Percentiles rank a stretch among this genome's conserved stretches.
Evolutionary conservation across 495 filamentous ascomycete genomes (phyloP).

Genomic region (Aspergillus incahuasiensis): DNA sequence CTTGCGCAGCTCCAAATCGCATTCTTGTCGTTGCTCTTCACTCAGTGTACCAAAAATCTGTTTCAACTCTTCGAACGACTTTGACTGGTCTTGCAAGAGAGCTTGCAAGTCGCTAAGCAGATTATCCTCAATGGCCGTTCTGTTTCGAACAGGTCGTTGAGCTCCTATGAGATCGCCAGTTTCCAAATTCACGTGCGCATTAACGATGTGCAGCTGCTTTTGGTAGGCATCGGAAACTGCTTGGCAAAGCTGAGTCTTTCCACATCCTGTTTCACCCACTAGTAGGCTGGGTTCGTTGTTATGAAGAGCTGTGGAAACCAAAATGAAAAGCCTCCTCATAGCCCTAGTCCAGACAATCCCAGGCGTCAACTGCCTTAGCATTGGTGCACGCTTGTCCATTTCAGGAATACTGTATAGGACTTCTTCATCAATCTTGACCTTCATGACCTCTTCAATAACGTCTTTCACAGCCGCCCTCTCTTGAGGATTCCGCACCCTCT

Average conservation of each 20-base stretch:
- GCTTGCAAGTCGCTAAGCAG: constrained; percentile 57
- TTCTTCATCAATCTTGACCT: constrained; percentile 70
- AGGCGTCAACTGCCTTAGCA: constrained; percentile 39
- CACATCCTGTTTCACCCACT: constrained; percentile 94
- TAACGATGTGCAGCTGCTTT: constrained; percentile 78
- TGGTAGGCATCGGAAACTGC: constrained; percentile 75
- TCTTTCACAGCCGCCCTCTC: constrained; percentile 79
- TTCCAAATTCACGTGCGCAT: constrained; percentile 96
- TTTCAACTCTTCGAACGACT: constrained; percentile 43
- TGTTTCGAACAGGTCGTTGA: constrained; percentile 85
- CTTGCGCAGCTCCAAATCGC: constrained; percentile 43
- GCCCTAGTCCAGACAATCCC: constrained; percentile 89
- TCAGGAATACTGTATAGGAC: constrained; percentile 64
- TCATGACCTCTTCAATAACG: constrained; percentile 91
- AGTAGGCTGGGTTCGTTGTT: constrained; percentile 93
- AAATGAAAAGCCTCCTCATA: constrained; percentile 83
- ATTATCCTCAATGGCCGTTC: constrained; percentile 61
- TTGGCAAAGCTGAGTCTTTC: constrained; percentile 95
- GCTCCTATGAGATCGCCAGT: constrained; percentile 96
- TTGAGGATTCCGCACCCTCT: constrained; percentile 86
- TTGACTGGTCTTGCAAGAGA: constrained; percentile 36
- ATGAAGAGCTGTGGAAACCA: constrained; percentile 76
- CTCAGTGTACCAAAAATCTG: constrained; percentile 40
- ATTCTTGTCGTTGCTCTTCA: constrained; percentile 30
- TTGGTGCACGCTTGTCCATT: constrained; percentile 39